Evolutionary conservation across 2,329 filamentous ascomycete genomes (phyloP), one percentile per base, ranked within the genome.

Genomic region (Phyllosticta citribraziliensis): DNA sequence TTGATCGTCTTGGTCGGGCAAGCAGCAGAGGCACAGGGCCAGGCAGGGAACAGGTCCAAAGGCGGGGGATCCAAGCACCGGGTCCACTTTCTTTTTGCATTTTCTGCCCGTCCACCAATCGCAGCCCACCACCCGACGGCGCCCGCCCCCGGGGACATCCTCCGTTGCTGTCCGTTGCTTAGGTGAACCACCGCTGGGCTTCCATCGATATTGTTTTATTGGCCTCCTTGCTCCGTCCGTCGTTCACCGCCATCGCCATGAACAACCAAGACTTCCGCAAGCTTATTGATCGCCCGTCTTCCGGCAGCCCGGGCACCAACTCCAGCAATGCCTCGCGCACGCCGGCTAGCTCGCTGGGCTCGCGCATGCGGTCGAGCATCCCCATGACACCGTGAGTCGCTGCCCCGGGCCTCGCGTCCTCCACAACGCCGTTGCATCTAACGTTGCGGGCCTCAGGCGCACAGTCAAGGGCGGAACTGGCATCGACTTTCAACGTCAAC

Each of bases 241-340:
- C 52, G 25, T 33, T 62, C 53, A 52, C 47, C 63, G 10, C 52
- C 56, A 54, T 24, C 62, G 64, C 60, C 62, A 97, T 99, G 94
- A 96, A 97, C 73, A 97, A 97, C 80, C 85, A 91, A 52, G 90
- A 97, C 69, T 99, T 99, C 70, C 88, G 94, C 60, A 88, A 88
- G 65, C 82, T 97, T 6, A 75, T 96, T 22, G 79, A 86, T 74
- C 76, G 83, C 65, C 81, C 77, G 3, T 74, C 80, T 2, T 71
- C 75, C 8, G 66, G 72, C 50, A 60, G 65, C 50, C 40, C 40
- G 40, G 40, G 40, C 40, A 47, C 40, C 40, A 65, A 76, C 63
- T 59, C 58, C 50, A 52, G 24, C 35, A 35, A 40, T 53, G 52
- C 55, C n/a, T 52, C 60, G 17, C 58, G 60, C 17, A 69, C 64